Conservation (phyloP, 2,329 filamentous ascomycete genomes). For the Bipolaris oryzae region DNA sequence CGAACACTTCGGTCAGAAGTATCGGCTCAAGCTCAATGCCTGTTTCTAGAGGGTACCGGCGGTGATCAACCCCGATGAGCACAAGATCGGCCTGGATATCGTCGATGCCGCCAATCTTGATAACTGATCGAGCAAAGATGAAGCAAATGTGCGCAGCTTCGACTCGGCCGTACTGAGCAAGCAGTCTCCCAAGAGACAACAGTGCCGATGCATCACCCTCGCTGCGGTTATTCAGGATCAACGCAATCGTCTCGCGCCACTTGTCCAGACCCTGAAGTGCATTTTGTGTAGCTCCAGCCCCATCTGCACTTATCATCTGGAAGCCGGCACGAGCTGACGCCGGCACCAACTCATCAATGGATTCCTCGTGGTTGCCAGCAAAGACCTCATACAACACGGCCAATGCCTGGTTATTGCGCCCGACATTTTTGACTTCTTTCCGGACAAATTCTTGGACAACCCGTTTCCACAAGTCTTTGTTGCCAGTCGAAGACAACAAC, state of each 20-base stretch:
- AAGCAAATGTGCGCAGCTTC: conserved; percentile 96
- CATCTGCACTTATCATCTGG: conserved; percentile 78
- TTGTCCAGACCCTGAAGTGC: conserved; percentile 85
- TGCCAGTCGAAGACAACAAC: conserved; percentile 82
- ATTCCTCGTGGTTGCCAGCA: conserved; percentile 91
- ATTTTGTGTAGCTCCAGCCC: conserved; percentile 68
- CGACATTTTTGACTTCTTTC: conserved; percentile 85
- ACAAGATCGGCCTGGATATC: conserved; percentile 80
- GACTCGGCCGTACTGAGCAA: conserved; percentile 82
- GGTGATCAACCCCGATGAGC: conserved; percentile 83
- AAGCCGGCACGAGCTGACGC: conserved; percentile 89
- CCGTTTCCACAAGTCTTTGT: conserved; percentile 79
- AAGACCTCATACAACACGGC: conserved; percentile 93
- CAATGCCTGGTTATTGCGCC: conserved; percentile 82
- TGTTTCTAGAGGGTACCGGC: conserved; percentile 71
- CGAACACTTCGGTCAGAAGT: conserved; percentile 94
- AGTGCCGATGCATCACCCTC: conserved; percentile 78
- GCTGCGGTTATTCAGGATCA: conserved; percentile 89
- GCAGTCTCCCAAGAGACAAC: conserved; percentile 77
- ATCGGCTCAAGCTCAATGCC: conserved; percentile 82
- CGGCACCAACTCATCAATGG: conserved; percentile 92
- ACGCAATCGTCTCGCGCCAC: conserved; percentile 87
- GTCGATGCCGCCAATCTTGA: conserved; percentile 81
- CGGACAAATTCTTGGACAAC: conserved; percentile 95
- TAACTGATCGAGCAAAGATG: conserved; percentile 76